Evolutionary conservation across 1,139 yeast genomes (phyloP), one percentile per base, ranked within the genome.

Genomic region (Magnusiomyces suaveolens): DNA sequence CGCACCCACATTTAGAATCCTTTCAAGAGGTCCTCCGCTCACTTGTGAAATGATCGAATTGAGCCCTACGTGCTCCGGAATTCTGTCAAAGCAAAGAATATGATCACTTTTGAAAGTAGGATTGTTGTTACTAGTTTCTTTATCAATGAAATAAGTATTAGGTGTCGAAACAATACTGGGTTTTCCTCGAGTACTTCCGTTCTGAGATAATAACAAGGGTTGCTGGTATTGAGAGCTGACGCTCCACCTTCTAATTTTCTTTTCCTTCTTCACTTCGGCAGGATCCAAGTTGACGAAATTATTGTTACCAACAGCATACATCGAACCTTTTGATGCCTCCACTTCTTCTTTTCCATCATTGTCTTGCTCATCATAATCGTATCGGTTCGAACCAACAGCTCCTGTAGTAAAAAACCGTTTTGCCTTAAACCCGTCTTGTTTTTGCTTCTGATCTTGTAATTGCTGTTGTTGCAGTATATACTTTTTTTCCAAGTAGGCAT

Each of bases 11-110:
- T 66, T 54, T 2, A 67, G 70, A 1, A 84, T 65, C 58, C 75
- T 76, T 60, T 84, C 89, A 49, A 87, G 69, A 0, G 92, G 88
- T 0, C 96, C 96, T 0, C 95, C 95, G 62, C 77, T 72, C 0
- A 85, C 73, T 59, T 82, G 87, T 1, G 81, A 68, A 20, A 86
- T 61, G 14, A 85, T 67, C 39, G 80, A 72, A 32, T 72, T 74
- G 3, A 82, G 60, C 6, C 86, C 82, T 3, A 75, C 71, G 32
- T 65, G 62, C 0, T 60, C 59, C 0, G 79, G 76, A 20, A 79
- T 66, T 43, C 71, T 69, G 6, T 66, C 65, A 8, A 77, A 60
- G 32, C 69, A 64, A 16, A 76, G 62, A 29, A 69, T 54, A 6
- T 57, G 53, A 20, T 56, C 59, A 8, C 54, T 52, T 41, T 43